Conservation (phyloP, 192 early-diverging fungal genomes). For the Linderina pennispora region DNA sequence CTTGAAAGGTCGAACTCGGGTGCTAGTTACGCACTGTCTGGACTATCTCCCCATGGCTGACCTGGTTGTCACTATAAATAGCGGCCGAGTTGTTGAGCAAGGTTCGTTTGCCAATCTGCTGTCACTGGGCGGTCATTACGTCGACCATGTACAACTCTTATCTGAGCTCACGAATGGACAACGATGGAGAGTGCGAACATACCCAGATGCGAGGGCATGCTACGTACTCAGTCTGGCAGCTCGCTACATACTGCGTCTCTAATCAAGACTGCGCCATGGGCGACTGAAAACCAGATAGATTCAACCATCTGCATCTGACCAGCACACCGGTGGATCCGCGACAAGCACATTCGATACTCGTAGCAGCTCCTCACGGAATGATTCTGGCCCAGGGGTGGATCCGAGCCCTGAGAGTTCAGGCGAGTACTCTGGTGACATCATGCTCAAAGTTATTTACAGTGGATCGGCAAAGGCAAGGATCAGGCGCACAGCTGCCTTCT, state of each 20-base stretch:
- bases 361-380: too few relatives aligned
- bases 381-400: too few relatives aligned
- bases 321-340: background rate
- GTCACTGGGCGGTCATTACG: constrained; percentile 19
- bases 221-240: too few relatives aligned
- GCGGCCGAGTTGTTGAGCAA: constrained; percentile 47
- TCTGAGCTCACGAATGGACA: too few relatives aligned
- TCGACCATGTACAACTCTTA: constrained; percentile 38
- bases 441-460: background rate
- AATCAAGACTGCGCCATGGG: constrained; percentile 7
- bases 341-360: constrained; percentile 2
- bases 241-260: constrained; percentile 30
- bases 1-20: constrained; percentile 52
- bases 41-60: constrained; percentile 45
- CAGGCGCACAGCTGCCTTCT: too few relatives aligned
- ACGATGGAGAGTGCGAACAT: too few relatives aligned
- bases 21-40: constrained; percentile 53
- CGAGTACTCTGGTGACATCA: background rate
- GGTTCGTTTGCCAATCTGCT: constrained; percentile 52
- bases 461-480: constrained; percentile 2
- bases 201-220: too few relatives aligned
- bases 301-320: background rate
- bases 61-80: constrained; percentile 42
- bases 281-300: background rate
- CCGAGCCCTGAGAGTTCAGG: too few relatives aligned